Percentiles rank a stretch among this genome's conserved stretches.
These are phyloP conservation scores for Rhizopogon vinicolor DNA, from an alignment of 768 basidiomycete genomes.

Conservation along the genomic window DNA sequence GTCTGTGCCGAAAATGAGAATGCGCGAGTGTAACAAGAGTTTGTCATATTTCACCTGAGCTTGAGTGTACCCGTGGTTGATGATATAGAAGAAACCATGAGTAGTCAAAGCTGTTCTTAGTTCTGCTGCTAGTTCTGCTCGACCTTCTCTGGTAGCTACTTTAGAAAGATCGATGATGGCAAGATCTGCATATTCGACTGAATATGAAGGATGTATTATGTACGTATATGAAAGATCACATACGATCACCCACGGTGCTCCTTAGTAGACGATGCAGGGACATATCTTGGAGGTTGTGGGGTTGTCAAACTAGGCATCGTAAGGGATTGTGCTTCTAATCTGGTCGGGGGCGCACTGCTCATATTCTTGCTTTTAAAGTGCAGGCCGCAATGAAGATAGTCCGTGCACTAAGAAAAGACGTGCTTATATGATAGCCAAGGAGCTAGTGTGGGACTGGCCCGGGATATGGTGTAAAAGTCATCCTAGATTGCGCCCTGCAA, in stretches of 20 bases:
- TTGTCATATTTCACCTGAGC: slow-evolving; percentile 20
- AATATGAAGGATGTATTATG: slow-evolving; percentile 16
- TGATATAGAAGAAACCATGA: slow-evolving; percentile 33
- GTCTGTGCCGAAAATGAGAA: slow-evolving; percentile 25
- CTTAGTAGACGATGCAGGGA: slow-evolving; percentile 23
- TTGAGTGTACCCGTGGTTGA: slow-evolving; percentile 31
- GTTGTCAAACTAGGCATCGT: slow-evolving; percentile 22
- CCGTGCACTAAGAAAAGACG: neutral
- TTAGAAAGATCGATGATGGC: slow-evolving; percentile 45
- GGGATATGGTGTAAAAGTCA: neutral
- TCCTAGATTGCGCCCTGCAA: neutral
- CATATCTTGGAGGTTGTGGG: slow-evolving; percentile 30
- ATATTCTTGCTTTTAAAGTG: neutral
- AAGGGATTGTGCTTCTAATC: neutral
- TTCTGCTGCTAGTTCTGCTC: slow-evolving; percentile 31
- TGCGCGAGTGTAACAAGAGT: neutral
- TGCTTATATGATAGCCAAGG: neutral
- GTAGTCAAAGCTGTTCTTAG: slow-evolving; percentile 38
- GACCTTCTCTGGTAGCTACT: slow-evolving; percentile 31
- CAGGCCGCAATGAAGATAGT: neutral
- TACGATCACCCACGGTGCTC: slow-evolving; percentile 10
- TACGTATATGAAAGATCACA: neutral
- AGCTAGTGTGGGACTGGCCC: neutral
- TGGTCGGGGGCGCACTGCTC: neutral
- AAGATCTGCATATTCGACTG: slow-evolving; percentile 41